phyloP scores from a whole-genome alignment of 352 stramenopile genomes.

The Phytopythium helicoides region DNA sequence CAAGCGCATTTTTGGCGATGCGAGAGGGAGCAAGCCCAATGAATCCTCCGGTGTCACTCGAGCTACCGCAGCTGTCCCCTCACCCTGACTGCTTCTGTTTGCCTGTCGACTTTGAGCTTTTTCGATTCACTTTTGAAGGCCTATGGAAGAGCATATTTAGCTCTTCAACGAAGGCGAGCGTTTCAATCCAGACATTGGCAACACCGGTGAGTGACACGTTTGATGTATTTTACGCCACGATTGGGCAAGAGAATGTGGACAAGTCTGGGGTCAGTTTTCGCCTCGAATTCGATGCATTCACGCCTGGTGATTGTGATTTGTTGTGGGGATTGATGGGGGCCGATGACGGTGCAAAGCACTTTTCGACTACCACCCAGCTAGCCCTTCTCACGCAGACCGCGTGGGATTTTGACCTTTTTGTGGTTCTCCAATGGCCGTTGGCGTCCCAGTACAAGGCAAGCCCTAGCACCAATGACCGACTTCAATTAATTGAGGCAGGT shows the following conservation, averaged over 20 bases:
- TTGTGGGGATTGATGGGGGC: conserved; percentile 72
- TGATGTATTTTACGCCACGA: conserved; percentile 51
- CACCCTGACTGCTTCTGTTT: conserved; percentile 83
- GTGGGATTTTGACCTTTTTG: conserved; percentile 80
- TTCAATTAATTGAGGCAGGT: conserved; percentile 22
- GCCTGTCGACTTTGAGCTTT: conserved; percentile 71
- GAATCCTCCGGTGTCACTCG: conserved; percentile 10
- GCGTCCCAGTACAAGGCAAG: conserved; percentile 23
- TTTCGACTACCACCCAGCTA: conserved; percentile 46
- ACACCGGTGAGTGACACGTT: conserved; percentile 68
- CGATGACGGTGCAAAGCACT: conserved; percentile 39
- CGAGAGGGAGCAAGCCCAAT: background rate
- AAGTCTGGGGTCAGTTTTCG: conserved; percentile 23
- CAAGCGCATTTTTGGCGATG: conserved; percentile 43
- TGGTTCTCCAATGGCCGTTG: conserved; percentile 58
- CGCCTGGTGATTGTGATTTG: conserved; percentile 72
- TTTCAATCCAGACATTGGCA: conserved; percentile 16
- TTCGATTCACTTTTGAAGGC: conserved; percentile 40
- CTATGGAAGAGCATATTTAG: conserved; percentile 6
- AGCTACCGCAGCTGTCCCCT: conserved; percentile 73
- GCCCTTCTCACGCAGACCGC: conserved; percentile 54
- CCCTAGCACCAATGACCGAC: too few species aligned
- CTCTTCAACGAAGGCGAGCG: conserved; percentile 4
- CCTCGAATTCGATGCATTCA: conserved; percentile 46
- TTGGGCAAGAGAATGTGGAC: conserved; percentile 3